Conservation (phyloP, 2,329 filamentous ascomycete genomes). For the Didymella lethalis region DNA sequence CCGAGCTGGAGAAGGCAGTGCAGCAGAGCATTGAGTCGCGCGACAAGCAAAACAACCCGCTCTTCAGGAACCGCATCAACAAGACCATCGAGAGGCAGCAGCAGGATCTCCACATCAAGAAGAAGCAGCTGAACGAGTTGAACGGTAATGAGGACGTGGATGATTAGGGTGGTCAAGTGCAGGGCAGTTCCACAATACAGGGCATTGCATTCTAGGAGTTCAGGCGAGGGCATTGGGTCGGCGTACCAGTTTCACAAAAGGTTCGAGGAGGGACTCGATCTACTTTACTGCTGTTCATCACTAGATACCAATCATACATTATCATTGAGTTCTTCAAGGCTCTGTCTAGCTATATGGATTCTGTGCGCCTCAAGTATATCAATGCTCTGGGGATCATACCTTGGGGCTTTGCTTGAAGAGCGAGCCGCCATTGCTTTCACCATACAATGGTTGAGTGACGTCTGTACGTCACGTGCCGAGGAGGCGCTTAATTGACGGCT, state of each 20-base stretch:
- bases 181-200: not conserved
- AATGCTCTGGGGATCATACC: not conserved
- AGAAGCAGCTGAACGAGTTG: slow-evolving; percentile 56
- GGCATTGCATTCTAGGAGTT: slow-evolving; percentile 17
- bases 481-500: not conserved
- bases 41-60: slow-evolving; percentile 56
- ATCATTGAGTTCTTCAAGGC: not conserved
- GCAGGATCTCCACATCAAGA: slow-evolving; percentile 59
- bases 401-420: not conserved
- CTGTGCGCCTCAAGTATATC: not conserved
- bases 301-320: slow-evolving; percentile 15
- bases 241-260: slow-evolving; percentile 2
- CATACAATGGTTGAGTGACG: not conserved
- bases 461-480: slow-evolving; percentile 1
- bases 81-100: slow-evolving; percentile 58
- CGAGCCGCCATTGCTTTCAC: not conserved
- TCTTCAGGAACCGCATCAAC: slow-evolving; percentile 60
- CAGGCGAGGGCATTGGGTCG: slow-evolving; percentile 13
- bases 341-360: not conserved
- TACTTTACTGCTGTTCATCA: not conserved
- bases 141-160: slow-evolving; percentile 37
- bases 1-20: slow-evolving; percentile 62
- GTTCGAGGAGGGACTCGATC: not conserved
- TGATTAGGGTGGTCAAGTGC: slow-evolving; percentile 2
- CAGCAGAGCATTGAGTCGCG: slow-evolving; percentile 53